These are phyloP conservation scores for Deinandra increscens DNA, from an alignment of 129 eudicot species.

Conservation along the genomic window DNA sequence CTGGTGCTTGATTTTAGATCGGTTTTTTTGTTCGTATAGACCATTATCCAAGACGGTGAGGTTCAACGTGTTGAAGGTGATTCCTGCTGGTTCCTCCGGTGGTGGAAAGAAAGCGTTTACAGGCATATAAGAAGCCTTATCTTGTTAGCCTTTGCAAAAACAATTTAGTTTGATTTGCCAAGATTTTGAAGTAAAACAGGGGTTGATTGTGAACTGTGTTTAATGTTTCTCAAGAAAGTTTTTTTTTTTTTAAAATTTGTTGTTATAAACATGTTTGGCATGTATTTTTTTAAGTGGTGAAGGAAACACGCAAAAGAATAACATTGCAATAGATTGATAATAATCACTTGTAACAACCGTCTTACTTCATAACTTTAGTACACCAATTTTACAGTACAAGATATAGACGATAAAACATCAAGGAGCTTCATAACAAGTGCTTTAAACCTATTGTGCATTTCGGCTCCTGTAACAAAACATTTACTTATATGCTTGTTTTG, in stretches of 20 bases:
- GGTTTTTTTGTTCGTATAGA: constrained; percentile 17
- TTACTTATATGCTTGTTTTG: neutral
- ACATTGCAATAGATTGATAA: constrained; percentile 1
- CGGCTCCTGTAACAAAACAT: constrained; percentile 33
- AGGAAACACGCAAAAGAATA: no score
- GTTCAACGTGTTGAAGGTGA: constrained; percentile 60
- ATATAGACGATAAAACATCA: neutral
- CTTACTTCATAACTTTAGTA: constrained; percentile 3
- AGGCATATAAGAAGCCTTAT: constrained; percentile 37
- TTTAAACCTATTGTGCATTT: constrained; percentile 22
- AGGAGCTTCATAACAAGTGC: neutral
- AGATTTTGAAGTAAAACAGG: constrained; percentile 16
- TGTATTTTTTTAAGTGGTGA: no score
- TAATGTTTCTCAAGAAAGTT: constrained; percentile 14
- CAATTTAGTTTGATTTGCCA: constrained; percentile 11
- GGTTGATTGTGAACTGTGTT: constrained; percentile 8
- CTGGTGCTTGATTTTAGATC: neutral
- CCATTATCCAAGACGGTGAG: constrained; percentile 65
- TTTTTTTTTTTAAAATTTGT: no score
- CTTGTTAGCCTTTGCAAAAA: constrained; percentile 15
- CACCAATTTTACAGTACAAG: constrained; percentile 4
- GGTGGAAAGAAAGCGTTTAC: constrained; percentile 66
- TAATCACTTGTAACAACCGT: constrained; percentile 4
- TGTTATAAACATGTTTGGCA: no score
- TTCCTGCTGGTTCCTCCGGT: constrained; percentile 57